Base-by-base conservation (phyloP, 2,329 filamentous ascomycete genomes). In the Fusarium metavorans region DNA sequence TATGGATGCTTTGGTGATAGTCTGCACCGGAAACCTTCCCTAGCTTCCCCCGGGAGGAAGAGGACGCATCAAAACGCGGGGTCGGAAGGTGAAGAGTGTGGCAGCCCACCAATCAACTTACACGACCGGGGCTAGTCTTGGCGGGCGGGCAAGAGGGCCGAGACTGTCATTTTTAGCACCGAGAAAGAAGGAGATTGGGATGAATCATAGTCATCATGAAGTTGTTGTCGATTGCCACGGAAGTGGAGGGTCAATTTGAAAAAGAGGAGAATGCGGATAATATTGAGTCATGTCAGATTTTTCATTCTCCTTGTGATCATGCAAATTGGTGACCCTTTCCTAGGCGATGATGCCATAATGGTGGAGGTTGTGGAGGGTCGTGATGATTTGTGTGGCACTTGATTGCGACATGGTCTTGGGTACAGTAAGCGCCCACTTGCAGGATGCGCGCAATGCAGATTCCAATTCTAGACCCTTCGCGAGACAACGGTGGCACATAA, bases 41-140 rank as follows among this genome's bases (percentile, higher is more conserved):
- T 70, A 70, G 66, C 48, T 52, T 52, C 48, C 48, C 48, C 48
- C 48, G 18, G 27, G 16, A 30, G 27, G 35, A 20, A 63, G 67
- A 65, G 16, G 58, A 30, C 41, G 34, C 59, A 62, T 16, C 20
- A 74, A 72, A 74, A 72, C 66, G 73, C 68, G 73, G 75, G 71
- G 72, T 71, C 64, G 58, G 62, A 27, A n/a, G 25, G 63, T 20
- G 60, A 57, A 35, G 70, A 61, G 70, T 61, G 63, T 14, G 50
- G 35, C 56, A 48, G 14, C 66, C 72, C 76, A 71, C 77, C 77
- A 79, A 79, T 79, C 77, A 79, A 79, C 77, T 79, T 79, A 79
- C 77, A 79, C 68, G 76, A 70, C 68, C 50, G 35, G 62, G 56
- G 67, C 32, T 39, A 68, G 54, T 37, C 41, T 65, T 43, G 50